Evolutionary conservation across 2,329 filamentous ascomycete species (phyloP), one percentile per base, ranked within the genome.

Genomic region (Trichoderma pleuroti): DNA sequence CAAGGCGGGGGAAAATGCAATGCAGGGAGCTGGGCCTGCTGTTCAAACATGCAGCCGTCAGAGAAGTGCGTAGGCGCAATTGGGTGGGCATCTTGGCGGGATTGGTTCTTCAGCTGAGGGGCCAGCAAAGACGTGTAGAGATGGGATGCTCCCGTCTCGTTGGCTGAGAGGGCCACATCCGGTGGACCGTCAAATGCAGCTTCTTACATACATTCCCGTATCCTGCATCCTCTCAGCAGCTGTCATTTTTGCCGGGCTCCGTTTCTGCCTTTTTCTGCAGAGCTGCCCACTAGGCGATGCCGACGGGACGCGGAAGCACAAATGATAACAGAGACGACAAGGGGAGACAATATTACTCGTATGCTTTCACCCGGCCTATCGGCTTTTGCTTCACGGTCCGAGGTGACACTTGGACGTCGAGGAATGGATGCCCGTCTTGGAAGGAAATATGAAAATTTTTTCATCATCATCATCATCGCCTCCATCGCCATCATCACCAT

Each of bases 381-480:
- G 56, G 65, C 39, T 52, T 52, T 34, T 42, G 56, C 34, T 32
- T 68, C 65, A 42, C 16, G 12, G 11, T 30, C 56, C 42, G n/a
- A 49, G 26, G 39, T 61, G 42, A 61, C 65, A 68, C 56, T 68
- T 68, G 56, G 39, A 57, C 65, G 65, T 68, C 56, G 56, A 61
- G 65, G 56, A 52, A 61, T 60, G 28, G 36, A 49, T 61, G 52
- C 8, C 39, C 18, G 10, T 57, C 56, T 12, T 26, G 8, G 26
- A 26, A 68, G 16, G 5, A 16, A 36, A 26, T 4, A 28, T n/a
- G 24, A 52, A 61, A 60, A 36, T 14, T 34, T 21, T 12, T 59
- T 46, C 36, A 39, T 46, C 42, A 49, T 49, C 42, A 49, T 21
- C 42, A 59, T 57, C 24, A 10, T 28, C 54, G n/a, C 30, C 54